phyloP scores from a whole-genome alignment of 768 basidiomycete species.

The Cantharellus cinnabarinus region DNA sequence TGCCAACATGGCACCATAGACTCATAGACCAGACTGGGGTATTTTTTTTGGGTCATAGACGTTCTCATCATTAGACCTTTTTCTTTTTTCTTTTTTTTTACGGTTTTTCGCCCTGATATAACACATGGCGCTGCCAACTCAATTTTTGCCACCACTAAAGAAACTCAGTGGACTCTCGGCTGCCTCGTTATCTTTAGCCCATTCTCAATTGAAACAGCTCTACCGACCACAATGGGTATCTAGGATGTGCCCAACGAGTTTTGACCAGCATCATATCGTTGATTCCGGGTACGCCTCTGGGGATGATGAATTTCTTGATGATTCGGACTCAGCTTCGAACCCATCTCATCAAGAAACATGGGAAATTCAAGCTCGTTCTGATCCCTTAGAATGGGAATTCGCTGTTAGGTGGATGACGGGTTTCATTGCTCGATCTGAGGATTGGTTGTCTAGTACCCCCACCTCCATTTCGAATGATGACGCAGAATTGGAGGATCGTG shows the following conservation, averaged over 20 bases:
- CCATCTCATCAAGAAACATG: background rate
- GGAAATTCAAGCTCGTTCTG: slow-evolving; percentile 18
- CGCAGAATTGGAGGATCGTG: slow-evolving; percentile 17
- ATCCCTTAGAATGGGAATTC: slow-evolving; percentile 44
- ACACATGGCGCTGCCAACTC: background rate
- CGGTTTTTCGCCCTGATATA: no score
- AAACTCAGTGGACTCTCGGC: background rate
- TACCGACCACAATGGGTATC: background rate
- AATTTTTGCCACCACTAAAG: background rate
- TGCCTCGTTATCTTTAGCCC: background rate
- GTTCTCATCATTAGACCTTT: background rate
- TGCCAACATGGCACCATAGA: no score
- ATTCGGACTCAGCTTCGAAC: slow-evolving; percentile 6
- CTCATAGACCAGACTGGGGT: no score
- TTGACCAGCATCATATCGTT: slow-evolving; percentile 19
- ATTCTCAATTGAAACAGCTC: background rate
- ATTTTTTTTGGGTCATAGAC: background rate
- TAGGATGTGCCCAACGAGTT: slow-evolving; percentile 7
- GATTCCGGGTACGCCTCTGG: slow-evolving; percentile 69
- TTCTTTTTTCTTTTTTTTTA: no score
- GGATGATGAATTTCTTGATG: slow-evolving; percentile 32
- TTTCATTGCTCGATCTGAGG: slow-evolving; percentile 22
- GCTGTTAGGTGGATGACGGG: slow-evolving; percentile 57
- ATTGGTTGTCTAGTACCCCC: slow-evolving; percentile 3
- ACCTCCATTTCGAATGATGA: slow-evolving; percentile 3